A percentile compares a stretch with the other conserved stretches of the same genome.
Conservation (phyloP, 1,284 basidiomycete genomes). For the Papiliotrema terrestris region DNA sequence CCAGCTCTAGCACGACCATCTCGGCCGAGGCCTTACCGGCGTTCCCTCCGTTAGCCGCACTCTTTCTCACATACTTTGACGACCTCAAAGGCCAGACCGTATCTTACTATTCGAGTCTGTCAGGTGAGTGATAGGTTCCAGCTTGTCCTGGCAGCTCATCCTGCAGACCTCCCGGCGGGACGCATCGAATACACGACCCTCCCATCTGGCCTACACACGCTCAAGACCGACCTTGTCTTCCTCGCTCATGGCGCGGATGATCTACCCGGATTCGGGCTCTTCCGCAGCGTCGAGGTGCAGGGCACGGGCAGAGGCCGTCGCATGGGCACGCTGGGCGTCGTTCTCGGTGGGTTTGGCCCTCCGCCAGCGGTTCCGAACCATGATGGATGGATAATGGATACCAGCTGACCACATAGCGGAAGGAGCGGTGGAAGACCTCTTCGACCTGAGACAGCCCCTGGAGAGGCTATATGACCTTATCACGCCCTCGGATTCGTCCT, state of each 20-base stretch:
- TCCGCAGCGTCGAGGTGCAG: slow-evolving; percentile 23
- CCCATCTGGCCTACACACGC: slow-evolving; percentile 38
- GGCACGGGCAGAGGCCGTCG: slow-evolving; percentile 30
- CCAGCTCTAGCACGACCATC: neutral
- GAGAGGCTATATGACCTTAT: slow-evolving; percentile 30
- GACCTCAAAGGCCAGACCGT: slow-evolving; percentile 43
- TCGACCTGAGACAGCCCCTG: slow-evolving; percentile 21
- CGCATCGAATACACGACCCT: slow-evolving; percentile 38
- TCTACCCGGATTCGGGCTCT: slow-evolving; percentile 30
- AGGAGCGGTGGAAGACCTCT: slow-evolving; percentile 11
- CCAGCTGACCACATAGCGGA: neutral
- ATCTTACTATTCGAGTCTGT: slow-evolving; percentile 24
- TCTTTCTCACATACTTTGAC: slow-evolving; percentile 45
- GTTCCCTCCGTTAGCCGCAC: slow-evolving; percentile 35
- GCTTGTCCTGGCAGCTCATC: neutral
- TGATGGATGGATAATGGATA: no score
- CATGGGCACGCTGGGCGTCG: slow-evolving; percentile 42
- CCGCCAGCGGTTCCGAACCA: no score
- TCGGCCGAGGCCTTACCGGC: neutral
- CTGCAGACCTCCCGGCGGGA: slow-evolving; percentile 16
- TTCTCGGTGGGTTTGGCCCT: slow-evolving; percentile 29
- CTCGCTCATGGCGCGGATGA: slow-evolving; percentile 25
- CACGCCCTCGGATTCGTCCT: slow-evolving; percentile 11
- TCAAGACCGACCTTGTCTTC: slow-evolving; percentile 28
- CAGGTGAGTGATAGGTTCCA: neutral